These are phyloP conservation scores for Takashimella koratensis DNA, from an alignment of 1,284 basidiomycete species.

Conservation along the genomic window DNA sequence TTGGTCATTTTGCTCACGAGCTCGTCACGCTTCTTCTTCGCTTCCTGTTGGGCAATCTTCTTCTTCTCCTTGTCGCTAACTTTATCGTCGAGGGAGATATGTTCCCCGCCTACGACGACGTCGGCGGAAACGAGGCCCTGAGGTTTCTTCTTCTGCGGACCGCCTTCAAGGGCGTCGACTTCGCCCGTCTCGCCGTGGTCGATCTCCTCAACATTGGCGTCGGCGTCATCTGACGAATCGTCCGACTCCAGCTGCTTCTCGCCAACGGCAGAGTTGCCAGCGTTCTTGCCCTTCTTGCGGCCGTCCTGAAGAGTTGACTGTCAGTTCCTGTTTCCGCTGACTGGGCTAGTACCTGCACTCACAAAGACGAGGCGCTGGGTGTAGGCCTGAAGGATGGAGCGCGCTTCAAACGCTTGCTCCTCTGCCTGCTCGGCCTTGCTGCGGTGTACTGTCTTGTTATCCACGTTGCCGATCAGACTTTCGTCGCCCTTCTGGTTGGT, in stretches of 20 bases:
- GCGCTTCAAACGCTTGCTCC: slow-evolving; percentile 51
- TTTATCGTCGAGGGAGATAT: slow-evolving; percentile 20
- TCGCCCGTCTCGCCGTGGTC: not conserved
- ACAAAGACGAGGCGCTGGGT: slow-evolving; percentile 42
- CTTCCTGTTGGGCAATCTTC: slow-evolving; percentile 41
- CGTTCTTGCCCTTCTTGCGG: slow-evolving; percentile 35
- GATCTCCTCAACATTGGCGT: slow-evolving; percentile 27
- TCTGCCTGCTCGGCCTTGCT: slow-evolving; percentile 50
- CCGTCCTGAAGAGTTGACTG: slow-evolving; percentile 23
- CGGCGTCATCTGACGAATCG: slow-evolving; percentile 15
- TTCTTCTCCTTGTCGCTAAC: slow-evolving; percentile 41
- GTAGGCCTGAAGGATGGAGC: slow-evolving; percentile 45
- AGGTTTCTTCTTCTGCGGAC: slow-evolving; percentile 7
- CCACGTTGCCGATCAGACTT: slow-evolving; percentile 45
- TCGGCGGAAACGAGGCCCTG: slow-evolving; percentile 34
- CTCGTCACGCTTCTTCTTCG: slow-evolving; percentile 49
- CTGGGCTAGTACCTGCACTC: too few species aligned
- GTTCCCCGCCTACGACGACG: slow-evolving; percentile 31
- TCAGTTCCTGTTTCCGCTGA: not conserved
- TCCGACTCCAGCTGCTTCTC: slow-evolving; percentile 30
- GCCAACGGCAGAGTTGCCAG: slow-evolving; percentile 47
- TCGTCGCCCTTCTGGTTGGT: slow-evolving; percentile 49
- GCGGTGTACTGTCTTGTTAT: slow-evolving; percentile 43
- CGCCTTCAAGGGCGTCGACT: not conserved
- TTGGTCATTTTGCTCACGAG: slow-evolving; percentile 48